Evolutionary conservation across 305 asterid genomes (phyloP).

Genomic region (Fraxinus angustifolia): DNA sequence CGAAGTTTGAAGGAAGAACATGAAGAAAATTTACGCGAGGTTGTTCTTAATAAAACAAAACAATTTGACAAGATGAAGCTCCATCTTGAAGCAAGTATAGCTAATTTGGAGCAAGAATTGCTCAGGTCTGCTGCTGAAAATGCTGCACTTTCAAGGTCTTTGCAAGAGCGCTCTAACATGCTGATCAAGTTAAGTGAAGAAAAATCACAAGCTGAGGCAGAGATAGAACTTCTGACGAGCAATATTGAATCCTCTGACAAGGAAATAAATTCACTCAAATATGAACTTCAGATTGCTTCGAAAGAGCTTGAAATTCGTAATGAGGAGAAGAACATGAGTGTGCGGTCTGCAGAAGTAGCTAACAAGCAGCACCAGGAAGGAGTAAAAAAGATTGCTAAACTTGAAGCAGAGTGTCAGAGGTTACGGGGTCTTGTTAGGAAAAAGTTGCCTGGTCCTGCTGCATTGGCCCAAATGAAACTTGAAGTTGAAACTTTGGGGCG

Average conservation of each 20-base stretch:
- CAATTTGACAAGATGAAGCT: conserved; percentile 71
- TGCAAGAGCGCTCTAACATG: conserved; percentile 91
- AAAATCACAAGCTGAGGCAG: conserved; percentile 76
- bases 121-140: conserved; percentile 76
- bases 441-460: conserved; percentile 96
- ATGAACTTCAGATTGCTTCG: conserved; percentile 70
- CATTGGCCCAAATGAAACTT: conserved; percentile 92
- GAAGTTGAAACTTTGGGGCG: conserved; percentile 91
- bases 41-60: conserved; percentile 58
- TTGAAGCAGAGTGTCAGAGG: conserved; percentile 96
- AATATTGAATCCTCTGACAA: conserved; percentile 62
- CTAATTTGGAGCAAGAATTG: conserved; percentile 67
- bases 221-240: conserved; percentile 62
- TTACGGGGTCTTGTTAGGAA: conserved; percentile 92
- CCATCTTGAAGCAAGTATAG: conserved; percentile 65
- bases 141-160: conserved; percentile 76
- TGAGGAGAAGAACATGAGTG: conserved; percentile 90
- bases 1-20: conserved; percentile 89
- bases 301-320: conserved; percentile 90
- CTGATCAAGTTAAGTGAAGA: conserved; percentile 73
- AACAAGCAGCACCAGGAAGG: conserved; percentile 92
- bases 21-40: conserved; percentile 66
- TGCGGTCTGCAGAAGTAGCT: conserved; percentile 87
- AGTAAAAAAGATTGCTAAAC: conserved; percentile 84
- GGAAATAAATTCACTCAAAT: conserved; percentile 74